Conservation (phyloP, 805 yeast genomes). For the Yarrowia sp. region DNA sequence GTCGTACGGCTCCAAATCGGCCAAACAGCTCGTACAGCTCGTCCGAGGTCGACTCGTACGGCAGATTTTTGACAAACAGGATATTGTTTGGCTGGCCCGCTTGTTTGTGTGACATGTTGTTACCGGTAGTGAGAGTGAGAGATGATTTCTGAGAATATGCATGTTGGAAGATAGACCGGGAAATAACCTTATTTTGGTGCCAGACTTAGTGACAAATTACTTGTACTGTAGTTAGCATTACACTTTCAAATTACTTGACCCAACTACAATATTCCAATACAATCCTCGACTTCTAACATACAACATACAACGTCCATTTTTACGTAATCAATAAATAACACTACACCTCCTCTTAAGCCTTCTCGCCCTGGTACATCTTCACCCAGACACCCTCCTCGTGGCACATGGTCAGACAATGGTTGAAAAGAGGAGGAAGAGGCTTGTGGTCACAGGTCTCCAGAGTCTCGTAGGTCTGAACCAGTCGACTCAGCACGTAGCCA, state of each 20-base stretch:
- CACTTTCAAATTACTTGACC: too few species aligned
- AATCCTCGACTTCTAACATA: neutral
- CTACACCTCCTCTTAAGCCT: neutral
- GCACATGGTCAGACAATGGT: conserved; percentile 32
- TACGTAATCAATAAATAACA: conserved; percentile 8
- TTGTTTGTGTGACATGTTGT: conserved; percentile 31
- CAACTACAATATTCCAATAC: too few species aligned
- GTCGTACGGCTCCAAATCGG: conserved; percentile 62
- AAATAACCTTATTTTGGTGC: too few species aligned
- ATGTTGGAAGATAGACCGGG: neutral
- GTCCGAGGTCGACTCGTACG: conserved; percentile 57
- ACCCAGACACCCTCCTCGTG: conserved; percentile 38
- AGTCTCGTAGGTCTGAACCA: conserved; percentile 46
- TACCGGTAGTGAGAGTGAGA: neutral
- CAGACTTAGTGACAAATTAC: too few species aligned
- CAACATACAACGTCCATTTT: neutral
- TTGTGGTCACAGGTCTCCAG: conserved; percentile 27
- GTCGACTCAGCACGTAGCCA: conserved; percentile 54
- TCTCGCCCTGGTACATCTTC: conserved; percentile 30
- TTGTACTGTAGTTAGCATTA: too few species aligned
- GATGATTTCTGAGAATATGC: neutral
- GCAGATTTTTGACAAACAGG: conserved; percentile 63
- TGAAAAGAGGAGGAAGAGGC: conserved; percentile 30
- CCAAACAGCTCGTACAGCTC: conserved; percentile 62
- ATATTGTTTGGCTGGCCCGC: conserved; percentile 50